Base-by-base conservation (phyloP, 176 grass and related monocot species). In the Lolium multiflorum region DNA sequence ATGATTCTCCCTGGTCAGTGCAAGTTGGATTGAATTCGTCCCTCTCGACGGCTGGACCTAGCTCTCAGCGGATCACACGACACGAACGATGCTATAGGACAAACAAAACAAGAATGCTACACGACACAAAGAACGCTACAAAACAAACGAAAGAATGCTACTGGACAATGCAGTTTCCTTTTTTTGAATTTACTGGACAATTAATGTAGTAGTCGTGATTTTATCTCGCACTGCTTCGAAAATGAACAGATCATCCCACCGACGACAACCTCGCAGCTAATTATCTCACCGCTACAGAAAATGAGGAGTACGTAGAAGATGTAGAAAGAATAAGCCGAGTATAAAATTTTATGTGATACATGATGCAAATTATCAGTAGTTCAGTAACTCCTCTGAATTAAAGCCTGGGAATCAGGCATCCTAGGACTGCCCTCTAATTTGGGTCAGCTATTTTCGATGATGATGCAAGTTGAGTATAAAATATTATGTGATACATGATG, bases 201-300 rank as follows among this genome's bases (percentile, higher is more conserved):
- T 39, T 39, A 38, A 98, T 94, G 78, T 94, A 98, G 77, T 91
- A 94, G 54, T 98, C 96, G 13, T 95, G 91, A 64, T 98, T 84
- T 93, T 93, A 82, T 98, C 96, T 80, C 96, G 90, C 93, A 94
- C 94, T 67, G 91, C 90, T 91, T 98, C 93, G 3, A 98, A 48
- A 88, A 94, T 51, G 93, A 98, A 84, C 88, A 90, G 58, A 94
- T 94, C 91, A 95, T 95, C 83, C 93, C 96, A 2, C 96, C 91
- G 35, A 94, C 93, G 1, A 95, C 91, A 3, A 94, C 78, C 79
- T 98, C 91, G 50, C 92, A 89, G 63, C 89, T 91, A 71, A 92
- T 90, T 59, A 98, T 95, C 65, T 89, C 48, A 6, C 93, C 90
- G 69, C 91, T 95, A 74, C 10, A 65, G 69, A 81, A n/a, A 66